Evolutionary conservation across 2,329 filamentous ascomycete species (phyloP).

Genomic region (Neofusicoccum ribis): DNA sequence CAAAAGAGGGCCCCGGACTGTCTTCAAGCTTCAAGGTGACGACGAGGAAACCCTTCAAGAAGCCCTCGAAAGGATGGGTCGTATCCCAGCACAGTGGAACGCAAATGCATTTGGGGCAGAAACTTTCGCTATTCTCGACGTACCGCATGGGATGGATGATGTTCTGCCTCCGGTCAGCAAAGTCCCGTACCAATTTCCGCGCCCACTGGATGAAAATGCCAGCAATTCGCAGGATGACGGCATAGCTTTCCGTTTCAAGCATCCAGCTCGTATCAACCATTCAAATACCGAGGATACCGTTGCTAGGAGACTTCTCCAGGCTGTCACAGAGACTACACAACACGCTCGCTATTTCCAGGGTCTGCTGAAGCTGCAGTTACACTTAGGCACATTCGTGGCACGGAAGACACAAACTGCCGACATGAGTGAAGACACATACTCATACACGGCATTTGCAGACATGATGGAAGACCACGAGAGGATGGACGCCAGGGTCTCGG

Average conservation of each 20-base stretch:
- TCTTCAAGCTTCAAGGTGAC: conserved; percentile 28
- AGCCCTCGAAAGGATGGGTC: conserved; percentile 28
- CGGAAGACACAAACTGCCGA: not conserved
- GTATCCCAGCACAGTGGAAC: conserved; percentile 27
- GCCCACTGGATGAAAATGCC: not conserved
- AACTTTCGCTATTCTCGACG: conserved; percentile 26
- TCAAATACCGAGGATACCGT: not conserved
- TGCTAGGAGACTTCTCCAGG: not conserved
- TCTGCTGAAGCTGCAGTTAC: not conserved
- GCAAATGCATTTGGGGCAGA: conserved; percentile 21
- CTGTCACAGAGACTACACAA: not conserved
- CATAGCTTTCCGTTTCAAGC: not conserved
- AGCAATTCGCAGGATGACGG: not conserved
- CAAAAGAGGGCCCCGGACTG: conserved; percentile 18
- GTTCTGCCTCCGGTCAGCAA: not conserved
- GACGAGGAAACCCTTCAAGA: conserved; percentile 23
- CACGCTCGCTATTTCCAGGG: not conserved
- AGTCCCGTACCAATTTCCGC: not conserved
- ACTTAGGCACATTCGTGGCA: conserved; percentile 9
- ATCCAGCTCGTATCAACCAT: not conserved
- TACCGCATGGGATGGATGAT: not conserved
- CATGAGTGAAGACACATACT: not conserved
- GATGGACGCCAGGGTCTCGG: not conserved
- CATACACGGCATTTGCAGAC: not conserved
- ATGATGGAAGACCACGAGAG: not conserved